Evolutionary conservation across 768 basidiomycete species (phyloP).

Genomic region (Gymnopilus junonius): DNA sequence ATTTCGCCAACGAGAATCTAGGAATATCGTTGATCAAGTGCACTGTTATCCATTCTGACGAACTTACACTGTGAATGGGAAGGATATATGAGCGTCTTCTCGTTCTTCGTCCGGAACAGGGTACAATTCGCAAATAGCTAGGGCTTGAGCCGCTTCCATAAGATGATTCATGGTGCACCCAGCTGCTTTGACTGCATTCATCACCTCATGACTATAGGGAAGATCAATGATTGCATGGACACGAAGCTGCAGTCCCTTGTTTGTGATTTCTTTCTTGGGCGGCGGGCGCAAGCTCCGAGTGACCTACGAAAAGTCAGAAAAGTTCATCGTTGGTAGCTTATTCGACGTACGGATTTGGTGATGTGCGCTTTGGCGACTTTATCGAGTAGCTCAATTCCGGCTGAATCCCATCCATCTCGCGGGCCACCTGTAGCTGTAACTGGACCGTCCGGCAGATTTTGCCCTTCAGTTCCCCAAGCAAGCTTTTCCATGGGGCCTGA

Average conservation of each 20-base stretch:
- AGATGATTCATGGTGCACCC: not conserved
- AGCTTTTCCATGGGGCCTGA: not conserved
- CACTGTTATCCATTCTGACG: not conserved
- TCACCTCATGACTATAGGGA: not conserved
- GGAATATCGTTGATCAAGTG: too few species aligned
- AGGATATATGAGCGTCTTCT: not conserved
- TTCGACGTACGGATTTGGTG: not conserved
- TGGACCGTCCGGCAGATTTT: not conserved
- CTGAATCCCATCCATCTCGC: not conserved
- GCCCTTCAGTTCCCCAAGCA: not conserved
- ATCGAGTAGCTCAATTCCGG: not conserved
- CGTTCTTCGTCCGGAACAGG: not conserved
- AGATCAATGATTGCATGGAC: not conserved
- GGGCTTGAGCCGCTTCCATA: not conserved
- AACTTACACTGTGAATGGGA: not conserved
- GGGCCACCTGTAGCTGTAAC: not conserved
- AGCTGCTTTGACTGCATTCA: not conserved
- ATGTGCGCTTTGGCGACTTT: not conserved
- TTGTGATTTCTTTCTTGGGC: not conserved
- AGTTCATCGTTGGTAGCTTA: not conserved
- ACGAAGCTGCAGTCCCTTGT: not conserved
- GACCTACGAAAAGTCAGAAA: not conserved
- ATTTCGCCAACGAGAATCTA: not conserved
- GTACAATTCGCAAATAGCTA: not conserved
- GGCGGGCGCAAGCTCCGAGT: not conserved